Percentiles rank a stretch among this genome's conserved stretches.
phyloP scores from a whole-genome alignment of 768 basidiomycete species.

The Pulveroboletus sp. region DNA sequence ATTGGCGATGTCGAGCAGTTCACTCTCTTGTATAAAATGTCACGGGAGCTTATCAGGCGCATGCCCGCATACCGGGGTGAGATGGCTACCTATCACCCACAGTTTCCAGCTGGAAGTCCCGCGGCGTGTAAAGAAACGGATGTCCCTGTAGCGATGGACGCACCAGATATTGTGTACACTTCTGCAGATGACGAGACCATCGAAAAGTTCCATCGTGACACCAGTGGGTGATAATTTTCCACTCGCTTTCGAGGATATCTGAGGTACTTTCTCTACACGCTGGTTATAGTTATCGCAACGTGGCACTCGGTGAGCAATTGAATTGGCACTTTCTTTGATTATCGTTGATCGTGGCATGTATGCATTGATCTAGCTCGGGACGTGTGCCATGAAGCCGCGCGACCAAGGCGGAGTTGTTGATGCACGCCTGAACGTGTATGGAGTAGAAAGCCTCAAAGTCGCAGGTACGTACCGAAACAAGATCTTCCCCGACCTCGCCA shows the following conservation, averaged over 20 bases:
- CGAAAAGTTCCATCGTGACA: conserved; percentile 20
- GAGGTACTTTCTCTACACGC: not conserved
- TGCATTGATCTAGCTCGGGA: conserved; percentile 51
- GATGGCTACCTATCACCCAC: conserved; percentile 11
- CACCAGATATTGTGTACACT: conserved; percentile 32
- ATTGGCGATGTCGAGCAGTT: conserved; percentile 42
- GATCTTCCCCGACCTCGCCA: fast-evolving
- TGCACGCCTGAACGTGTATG: conserved; percentile 58
- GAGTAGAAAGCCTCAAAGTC: conserved; percentile 56
- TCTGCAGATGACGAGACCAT: conserved; percentile 33
- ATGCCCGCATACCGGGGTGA: conserved; percentile 35
- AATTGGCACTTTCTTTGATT: no score
- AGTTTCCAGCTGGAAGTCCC: conserved; percentile 26
- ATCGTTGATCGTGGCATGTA: not conserved
- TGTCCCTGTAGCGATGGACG: conserved; percentile 19
- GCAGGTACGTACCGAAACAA: conserved; percentile 39
- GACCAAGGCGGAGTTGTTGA: conserved; percentile 64
- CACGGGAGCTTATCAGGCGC: conserved; percentile 51
- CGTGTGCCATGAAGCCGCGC: conserved; percentile 67
- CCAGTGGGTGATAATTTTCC: not conserved
- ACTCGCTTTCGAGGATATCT: no score
- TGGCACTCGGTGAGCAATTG: not conserved
- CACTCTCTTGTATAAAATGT: conserved; percentile 52
- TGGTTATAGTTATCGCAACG: not conserved
- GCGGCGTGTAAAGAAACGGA: conserved; percentile 21